These are phyloP conservation scores for Taphrina deformans DNA, from an alignment of 1,139 yeast genomes.

Conservation along the genomic window DNA sequence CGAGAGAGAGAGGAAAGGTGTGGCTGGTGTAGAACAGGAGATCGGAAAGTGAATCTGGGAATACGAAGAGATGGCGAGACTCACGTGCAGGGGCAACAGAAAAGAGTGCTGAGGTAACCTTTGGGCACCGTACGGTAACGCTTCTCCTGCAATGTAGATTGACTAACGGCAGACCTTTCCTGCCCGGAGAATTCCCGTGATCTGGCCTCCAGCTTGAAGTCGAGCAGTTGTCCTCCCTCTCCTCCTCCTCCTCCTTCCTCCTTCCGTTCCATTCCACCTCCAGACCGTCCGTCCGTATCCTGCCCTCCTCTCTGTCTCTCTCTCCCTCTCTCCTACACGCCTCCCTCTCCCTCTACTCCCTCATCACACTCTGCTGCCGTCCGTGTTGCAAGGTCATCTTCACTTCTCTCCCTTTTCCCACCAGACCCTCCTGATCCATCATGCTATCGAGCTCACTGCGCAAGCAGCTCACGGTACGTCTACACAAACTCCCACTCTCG, in stretches of 20 bases:
- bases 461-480: conserved; percentile 16
- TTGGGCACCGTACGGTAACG: no score
- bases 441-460: conserved; percentile 27
- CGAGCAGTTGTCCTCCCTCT: neutral
- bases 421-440: neutral
- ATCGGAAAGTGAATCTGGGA: no score
- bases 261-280: neutral
- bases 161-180: no score
- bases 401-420: neutral
- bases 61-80: neutral
- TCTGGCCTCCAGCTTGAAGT: no score
- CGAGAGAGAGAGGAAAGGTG: neutral
- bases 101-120: neutral
- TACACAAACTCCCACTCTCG: neutral
- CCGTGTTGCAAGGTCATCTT: neutral
- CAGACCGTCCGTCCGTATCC: neutral
- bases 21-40: neutral
- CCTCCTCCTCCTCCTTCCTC: neutral
- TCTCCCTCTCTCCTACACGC: no score
- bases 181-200: neutral
- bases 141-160: no score
- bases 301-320: neutral
- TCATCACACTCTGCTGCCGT: neutral
- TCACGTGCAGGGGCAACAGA: no score
- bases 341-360: no score